phyloP scores from a whole-genome alignment of 768 basidiomycete genomes.

The Postia placenta region DNA sequence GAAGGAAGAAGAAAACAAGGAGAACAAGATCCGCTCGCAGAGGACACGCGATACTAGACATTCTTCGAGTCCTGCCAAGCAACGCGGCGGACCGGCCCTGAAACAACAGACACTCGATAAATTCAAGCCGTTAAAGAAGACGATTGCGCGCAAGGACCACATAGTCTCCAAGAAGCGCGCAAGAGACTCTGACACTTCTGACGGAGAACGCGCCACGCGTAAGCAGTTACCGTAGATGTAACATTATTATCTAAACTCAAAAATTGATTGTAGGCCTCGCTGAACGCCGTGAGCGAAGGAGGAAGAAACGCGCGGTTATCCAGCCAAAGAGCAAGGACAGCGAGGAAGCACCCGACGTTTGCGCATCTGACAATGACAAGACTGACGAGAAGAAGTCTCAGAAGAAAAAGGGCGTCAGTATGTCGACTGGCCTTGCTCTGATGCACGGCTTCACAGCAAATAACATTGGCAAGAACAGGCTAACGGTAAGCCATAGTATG shows the following conservation, averaged over 20 bases:
- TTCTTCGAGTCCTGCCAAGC: not conserved
- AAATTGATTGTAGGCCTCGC: conserved; percentile 42
- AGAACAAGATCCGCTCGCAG: not conserved
- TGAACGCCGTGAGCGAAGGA: conserved; percentile 61
- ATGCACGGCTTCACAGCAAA: conserved; percentile 64
- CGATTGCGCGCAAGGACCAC: not conserved
- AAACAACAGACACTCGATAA: conserved; percentile 2
- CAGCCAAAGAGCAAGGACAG: conserved; percentile 20
- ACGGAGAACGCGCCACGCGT: conserved; percentile 33
- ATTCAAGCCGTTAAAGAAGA: not conserved
- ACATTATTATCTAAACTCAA: not conserved
- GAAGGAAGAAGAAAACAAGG: not conserved
- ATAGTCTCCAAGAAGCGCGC: conserved; percentile 9
- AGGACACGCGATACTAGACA: not conserved
- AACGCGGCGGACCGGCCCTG: too few relatives aligned
- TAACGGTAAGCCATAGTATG: conserved; percentile 43
- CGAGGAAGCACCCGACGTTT: too few relatives aligned
- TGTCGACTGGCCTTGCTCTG: conserved; percentile 48
- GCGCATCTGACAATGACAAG: conserved; percentile 10
- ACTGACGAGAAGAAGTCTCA: conserved; percentile 8
- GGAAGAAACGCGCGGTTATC: conserved; percentile 50
- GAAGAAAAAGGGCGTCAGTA: conserved; percentile 24
- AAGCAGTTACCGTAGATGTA: conserved; percentile 12
- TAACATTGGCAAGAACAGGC: conserved; percentile 53
- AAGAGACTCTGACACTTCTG: conserved; percentile 15